phyloP scores from a whole-genome alignment of 2,329 filamentous ascomycete genomes.

The Paracoccidioides brasiliensis region DNA sequence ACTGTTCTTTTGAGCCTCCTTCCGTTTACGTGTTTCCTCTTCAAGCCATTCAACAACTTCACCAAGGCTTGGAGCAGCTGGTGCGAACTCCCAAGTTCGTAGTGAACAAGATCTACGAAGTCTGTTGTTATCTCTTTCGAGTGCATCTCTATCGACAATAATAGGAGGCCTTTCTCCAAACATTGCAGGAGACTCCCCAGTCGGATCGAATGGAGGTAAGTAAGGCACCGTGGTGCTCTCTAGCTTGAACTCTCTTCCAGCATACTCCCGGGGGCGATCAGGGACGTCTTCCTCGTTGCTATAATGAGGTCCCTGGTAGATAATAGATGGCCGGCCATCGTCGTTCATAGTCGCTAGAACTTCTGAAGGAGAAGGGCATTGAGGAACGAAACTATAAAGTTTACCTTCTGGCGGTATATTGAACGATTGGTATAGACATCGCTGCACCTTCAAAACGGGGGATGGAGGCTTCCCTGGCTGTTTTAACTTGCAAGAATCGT shows the following conservation, averaged over 20 bases:
- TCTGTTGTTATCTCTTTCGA: slow-evolving; percentile 39
- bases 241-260: slow-evolving; percentile 70
- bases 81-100: slow-evolving; percentile 63
- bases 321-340: slow-evolving; percentile 49
- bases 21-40: slow-evolving; percentile 21
- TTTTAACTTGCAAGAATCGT: not conserved
- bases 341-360: slow-evolving; percentile 44
- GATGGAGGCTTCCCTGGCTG: slow-evolving; percentile 7
- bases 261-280: slow-evolving; percentile 64
- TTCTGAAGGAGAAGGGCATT: slow-evolving; percentile 24
- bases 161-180: slow-evolving; percentile 40
- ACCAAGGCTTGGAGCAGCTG: slow-evolving; percentile 52
- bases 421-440: slow-evolving; percentile 19
- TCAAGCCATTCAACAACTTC: slow-evolving; percentile 61
- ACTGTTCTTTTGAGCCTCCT: slow-evolving; percentile 7
- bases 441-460: slow-evolving; percentile 11
- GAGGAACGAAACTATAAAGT: slow-evolving; percentile 16
- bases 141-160: slow-evolving; percentile 38
- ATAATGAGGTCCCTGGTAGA: slow-evolving; percentile 81
- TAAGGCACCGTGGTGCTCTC: slow-evolving; percentile 63
- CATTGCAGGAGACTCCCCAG: slow-evolving; percentile 43
- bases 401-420: slow-evolving; percentile 13
- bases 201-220: slow-evolving; percentile 63
- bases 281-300: slow-evolving; percentile 75
- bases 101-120: slow-evolving; percentile 48